Conservation (phyloP, 768 basidiomycete species). For the Lentinula detonsa region DNA sequence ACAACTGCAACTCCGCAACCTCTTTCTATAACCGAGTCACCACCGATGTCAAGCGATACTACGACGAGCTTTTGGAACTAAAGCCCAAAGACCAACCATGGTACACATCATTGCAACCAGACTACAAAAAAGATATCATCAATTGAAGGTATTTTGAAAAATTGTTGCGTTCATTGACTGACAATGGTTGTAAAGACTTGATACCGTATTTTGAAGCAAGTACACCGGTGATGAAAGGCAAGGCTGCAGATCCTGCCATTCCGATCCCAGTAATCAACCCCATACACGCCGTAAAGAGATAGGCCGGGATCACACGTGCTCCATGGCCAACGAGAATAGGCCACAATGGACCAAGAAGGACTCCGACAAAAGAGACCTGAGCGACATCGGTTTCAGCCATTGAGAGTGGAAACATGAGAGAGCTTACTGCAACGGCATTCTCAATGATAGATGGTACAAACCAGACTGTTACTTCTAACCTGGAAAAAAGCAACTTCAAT, state of each 20-base stretch:
- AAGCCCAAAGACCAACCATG: slow-evolving; percentile 18
- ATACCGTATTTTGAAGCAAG: slow-evolving; percentile 38
- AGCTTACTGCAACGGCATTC: slow-evolving; percentile 39
- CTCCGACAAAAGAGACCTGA: slow-evolving; percentile 36
- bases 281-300: slow-evolving; percentile 30
- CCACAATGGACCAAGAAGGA: slow-evolving; percentile 51
- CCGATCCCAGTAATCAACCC: slow-evolving; percentile 51
- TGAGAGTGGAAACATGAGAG: neutral
- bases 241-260: slow-evolving; percentile 38
- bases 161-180: slow-evolving; percentile 11
- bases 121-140: slow-evolving; percentile 1
- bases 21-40: neutral
- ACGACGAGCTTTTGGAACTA: slow-evolving; percentile 14
- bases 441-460: slow-evolving; percentile 43
- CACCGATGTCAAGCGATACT: neutral
- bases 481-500: slow-evolving; percentile 8
- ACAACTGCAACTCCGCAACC: neutral
- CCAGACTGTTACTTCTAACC: slow-evolving; percentile 48
- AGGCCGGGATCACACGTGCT: slow-evolving; percentile 24
- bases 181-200: slow-evolving; percentile 42
- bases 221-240: slow-evolving; percentile 41
- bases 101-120: slow-evolving; percentile 18
- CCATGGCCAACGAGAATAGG: slow-evolving; percentile 34
- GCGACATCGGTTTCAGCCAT: neutral
- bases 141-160: neutral